phyloP scores from a whole-genome alignment of 257 asterid genomes.

The Plantago elongata region DNA sequence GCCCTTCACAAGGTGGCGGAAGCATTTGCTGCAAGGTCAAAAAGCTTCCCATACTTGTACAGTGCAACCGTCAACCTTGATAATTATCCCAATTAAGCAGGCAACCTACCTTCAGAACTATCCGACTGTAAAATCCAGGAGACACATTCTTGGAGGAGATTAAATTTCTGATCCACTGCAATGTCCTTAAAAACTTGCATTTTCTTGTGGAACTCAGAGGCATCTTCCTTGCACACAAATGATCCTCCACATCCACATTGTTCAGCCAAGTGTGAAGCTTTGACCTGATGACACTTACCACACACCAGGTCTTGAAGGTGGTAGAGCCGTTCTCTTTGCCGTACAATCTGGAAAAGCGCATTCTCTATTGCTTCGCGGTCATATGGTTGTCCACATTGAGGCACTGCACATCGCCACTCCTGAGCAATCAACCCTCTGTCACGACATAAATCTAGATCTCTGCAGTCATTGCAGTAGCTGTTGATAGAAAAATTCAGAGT shows the following conservation, averaged over 20 bases:
- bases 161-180: conserved; percentile 68
- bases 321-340: conserved; percentile 84
- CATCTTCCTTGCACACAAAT: conserved; percentile 67
- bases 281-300: conserved; percentile 78
- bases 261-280: conserved; percentile 80
- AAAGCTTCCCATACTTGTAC: background rate
- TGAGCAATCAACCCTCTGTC: conserved; percentile 52
- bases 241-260: conserved; percentile 88
- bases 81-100: background rate
- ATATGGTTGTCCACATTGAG: conserved; percentile 88
- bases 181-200: conserved; percentile 61
- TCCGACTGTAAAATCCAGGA: conserved; percentile 68
- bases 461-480: conserved; percentile 94
- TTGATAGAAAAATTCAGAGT: background rate
- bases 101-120: conserved; percentile 11
- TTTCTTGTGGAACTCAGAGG: conserved; percentile 50
- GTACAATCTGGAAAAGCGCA: conserved; percentile 68
- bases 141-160: conserved; percentile 66
- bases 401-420: conserved; percentile 78
- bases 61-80: background rate
- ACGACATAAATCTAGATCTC: conserved; percentile 78
- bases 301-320: conserved; percentile 91
- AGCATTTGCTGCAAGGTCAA: too few relatives aligned
- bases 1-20: too few relatives aligned
- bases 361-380: conserved; percentile 80